phyloP scores from a whole-genome alignment of 2,329 filamentous ascomycete species.

The Madurella mycetomatis region DNA sequence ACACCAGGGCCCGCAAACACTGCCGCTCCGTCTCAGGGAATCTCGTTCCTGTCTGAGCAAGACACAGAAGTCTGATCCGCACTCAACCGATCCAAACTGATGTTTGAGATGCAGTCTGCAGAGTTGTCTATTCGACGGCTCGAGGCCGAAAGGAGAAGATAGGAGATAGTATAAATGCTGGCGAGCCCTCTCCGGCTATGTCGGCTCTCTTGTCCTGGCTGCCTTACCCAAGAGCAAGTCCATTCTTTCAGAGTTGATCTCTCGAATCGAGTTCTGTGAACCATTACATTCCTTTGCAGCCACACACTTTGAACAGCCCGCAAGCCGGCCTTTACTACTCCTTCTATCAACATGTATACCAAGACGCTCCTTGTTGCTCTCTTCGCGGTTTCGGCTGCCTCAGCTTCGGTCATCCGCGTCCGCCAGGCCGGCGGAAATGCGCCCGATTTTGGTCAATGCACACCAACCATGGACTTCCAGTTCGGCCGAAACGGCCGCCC shows the following conservation, averaged over 20 bases:
- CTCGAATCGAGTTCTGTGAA: constrained; percentile 25
- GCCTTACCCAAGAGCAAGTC: constrained; percentile 8
- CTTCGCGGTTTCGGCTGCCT: constrained; percentile 24
- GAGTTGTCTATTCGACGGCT: background rate
- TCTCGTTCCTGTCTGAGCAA: constrained; percentile 7
- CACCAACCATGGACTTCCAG: constrained; percentile 52
- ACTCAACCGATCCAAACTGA: constrained; percentile 17
- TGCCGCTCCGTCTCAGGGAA: constrained; percentile 16
- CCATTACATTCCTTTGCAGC: constrained; percentile 21
- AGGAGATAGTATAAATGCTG: background rate
- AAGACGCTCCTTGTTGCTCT: constrained; percentile 25
- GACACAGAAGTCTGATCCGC: constrained; percentile 21
- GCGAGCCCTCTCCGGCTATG: background rate
- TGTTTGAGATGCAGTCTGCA: constrained; percentile 6
- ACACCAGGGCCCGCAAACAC: constrained; percentile 8
- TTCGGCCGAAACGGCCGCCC: constrained; percentile 48
- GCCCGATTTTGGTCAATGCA: constrained; percentile 47
- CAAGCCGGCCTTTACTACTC: constrained; percentile 24
- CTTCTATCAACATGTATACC: constrained; percentile 23
- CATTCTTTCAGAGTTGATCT: constrained; percentile 24
- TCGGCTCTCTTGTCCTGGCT: background rate
- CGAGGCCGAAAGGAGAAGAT: background rate
- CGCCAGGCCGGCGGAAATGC: constrained; percentile 27
- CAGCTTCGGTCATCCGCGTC: constrained; percentile 17
- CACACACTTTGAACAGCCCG: constrained; percentile 14